Evolutionary conservation across 176 grass and related monocot genomes (phyloP).

Genomic region (Zea luxurians): DNA sequence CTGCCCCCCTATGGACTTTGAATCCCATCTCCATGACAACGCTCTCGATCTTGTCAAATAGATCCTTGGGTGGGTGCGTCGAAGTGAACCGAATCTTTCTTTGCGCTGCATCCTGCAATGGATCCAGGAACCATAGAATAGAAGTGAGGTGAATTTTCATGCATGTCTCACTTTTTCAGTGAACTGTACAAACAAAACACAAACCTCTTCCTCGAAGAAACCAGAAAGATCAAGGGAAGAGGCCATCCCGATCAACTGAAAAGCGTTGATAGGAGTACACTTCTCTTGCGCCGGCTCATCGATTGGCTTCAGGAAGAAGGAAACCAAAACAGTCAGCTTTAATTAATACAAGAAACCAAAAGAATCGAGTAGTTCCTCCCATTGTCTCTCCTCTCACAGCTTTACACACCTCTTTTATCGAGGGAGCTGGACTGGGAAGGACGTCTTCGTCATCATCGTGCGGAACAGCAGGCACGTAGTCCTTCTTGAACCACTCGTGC

Average conservation of each 20-base stretch:
- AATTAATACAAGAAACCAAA: constrained; percentile 3
- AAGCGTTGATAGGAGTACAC: constrained; percentile 73
- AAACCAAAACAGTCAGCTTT: constrained; percentile 34
- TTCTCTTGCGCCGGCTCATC: constrained; percentile 41
- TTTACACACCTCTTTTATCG: constrained; percentile 56
- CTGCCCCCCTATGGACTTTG: constrained; percentile 47
- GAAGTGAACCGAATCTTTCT: constrained; percentile 82
- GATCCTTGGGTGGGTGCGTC: constrained; percentile 56
- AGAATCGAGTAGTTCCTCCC: background rate
- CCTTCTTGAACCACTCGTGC: constrained; percentile 70
- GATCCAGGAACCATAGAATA: constrained; percentile 18
- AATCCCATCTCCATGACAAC: constrained; percentile 67
- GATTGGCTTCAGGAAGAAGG: constrained; percentile 48
- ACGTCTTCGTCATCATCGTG: constrained; percentile 60
- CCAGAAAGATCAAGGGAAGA: constrained; percentile 84
- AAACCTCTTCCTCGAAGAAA: constrained; percentile 91
- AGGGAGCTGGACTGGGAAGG: constrained; percentile 28
- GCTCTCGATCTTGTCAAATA: constrained; percentile 67
- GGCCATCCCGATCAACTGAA: constrained; percentile 91
- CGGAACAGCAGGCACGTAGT: constrained; percentile 50
- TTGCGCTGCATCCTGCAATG: constrained; percentile 63
- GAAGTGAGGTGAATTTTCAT: constrained; percentile 17
- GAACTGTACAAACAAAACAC: constrained; percentile 17
- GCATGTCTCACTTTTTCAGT: background rate
- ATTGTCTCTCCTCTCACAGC: background rate